Base-by-base conservation (phyloP, 2,329 filamentous ascomycete genomes). In the Fusarium sp. region DNA sequence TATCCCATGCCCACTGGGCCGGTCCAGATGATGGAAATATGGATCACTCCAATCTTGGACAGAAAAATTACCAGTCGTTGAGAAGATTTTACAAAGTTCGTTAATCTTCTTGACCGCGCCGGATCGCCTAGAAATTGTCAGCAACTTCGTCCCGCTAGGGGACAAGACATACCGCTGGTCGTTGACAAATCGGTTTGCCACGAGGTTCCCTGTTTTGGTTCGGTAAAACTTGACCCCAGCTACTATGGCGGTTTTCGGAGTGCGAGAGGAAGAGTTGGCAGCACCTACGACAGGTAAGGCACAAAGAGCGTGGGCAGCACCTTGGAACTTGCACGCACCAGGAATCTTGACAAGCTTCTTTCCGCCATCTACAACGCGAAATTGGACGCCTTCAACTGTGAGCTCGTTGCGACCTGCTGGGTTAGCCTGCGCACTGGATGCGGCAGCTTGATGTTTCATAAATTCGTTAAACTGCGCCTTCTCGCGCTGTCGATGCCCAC, bases 161-260 rank as follows among this genome's bases (percentile, higher is more conserved):
- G 62, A 71, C 57, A 60, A 31, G 51, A 86, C 90, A 81, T 88
- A 95, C 92, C 88, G 90, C 79, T 93, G 91, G 67, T 90, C 90
- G 77, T 91, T 90, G 63, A 95, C 87, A 58, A 94, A 85, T 68
- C 92, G 90, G 74, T 92, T 87, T 57, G 93, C 91, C 75, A 95
- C 91, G 26, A 97, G 87, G 73, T 97, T 97, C 66, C 94, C 94
- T 72, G 91, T 92, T 78, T 95, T 97, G 79, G 93, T 97, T 71
- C 94, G 88, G 74, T 93, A 87, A 77, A 97, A 97, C 69, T 88
- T 90, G 74, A 97, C 92, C 42, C 93, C 93, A 53, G 91, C 92
- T 64, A 97, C 83, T 7, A 84, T 82, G 40, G 91, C 86, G 68
- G 86, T 87, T 80, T 94, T 96, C 1, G 94, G 94, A 3, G 94